These are phyloP conservation scores for Epichloe hybrida DNA, from an alignment of 2,329 filamentous ascomycete genomes.

Conservation along the genomic window DNA sequence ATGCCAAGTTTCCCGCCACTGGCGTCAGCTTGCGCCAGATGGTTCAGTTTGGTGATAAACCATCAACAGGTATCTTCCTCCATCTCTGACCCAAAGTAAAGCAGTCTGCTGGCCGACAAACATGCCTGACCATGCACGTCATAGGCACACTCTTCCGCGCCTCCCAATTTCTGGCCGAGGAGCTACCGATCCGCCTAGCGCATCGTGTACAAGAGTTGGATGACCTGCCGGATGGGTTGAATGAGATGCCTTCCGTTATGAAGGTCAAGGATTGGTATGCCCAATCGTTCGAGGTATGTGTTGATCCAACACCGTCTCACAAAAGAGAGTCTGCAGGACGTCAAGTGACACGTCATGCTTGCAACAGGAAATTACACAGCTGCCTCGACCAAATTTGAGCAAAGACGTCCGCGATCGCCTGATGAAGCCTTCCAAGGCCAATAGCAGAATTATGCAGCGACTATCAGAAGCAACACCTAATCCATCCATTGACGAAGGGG, in stretches of 20 bases:
- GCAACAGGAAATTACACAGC: slow-evolving; percentile 72
- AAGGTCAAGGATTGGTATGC: slow-evolving; percentile 97
- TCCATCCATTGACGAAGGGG: slow-evolving; percentile 73
- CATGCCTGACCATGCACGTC: slow-evolving; percentile 5
- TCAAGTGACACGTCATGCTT: slow-evolving; percentile 1
- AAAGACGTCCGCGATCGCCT: slow-evolving; percentile 67
- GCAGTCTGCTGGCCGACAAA: slow-evolving; percentile 46
- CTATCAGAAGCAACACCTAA: slow-evolving; percentile 78
- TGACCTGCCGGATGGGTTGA: slow-evolving; percentile 85
- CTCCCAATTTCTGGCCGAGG: slow-evolving; percentile 95
- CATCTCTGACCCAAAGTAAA: slow-evolving; percentile 43
- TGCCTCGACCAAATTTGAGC: slow-evolving; percentile 64
- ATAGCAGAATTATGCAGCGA: slow-evolving; percentile 52
- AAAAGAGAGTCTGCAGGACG: neutral
- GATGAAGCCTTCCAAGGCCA: slow-evolving; percentile 47
- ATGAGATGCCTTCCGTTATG: slow-evolving; percentile 93
- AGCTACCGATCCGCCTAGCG: slow-evolving; percentile 89
- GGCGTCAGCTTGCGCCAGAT: slow-evolving; percentile 95
- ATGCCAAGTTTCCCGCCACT: slow-evolving; percentile 92
- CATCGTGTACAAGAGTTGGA: slow-evolving; percentile 92
- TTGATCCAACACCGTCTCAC: neutral
- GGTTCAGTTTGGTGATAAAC: slow-evolving; percentile 95
- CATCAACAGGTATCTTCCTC: slow-evolving; percentile 61
- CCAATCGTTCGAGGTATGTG: slow-evolving; percentile 91
- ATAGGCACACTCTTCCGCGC: slow-evolving; percentile 89